A percentile compares a stretch with the other conserved stretches of the same genome.
Evolutionary conservation across 768 basidiomycete species (phyloP).

Genomic region (Rhodotorula sphaerocarpa): DNA sequence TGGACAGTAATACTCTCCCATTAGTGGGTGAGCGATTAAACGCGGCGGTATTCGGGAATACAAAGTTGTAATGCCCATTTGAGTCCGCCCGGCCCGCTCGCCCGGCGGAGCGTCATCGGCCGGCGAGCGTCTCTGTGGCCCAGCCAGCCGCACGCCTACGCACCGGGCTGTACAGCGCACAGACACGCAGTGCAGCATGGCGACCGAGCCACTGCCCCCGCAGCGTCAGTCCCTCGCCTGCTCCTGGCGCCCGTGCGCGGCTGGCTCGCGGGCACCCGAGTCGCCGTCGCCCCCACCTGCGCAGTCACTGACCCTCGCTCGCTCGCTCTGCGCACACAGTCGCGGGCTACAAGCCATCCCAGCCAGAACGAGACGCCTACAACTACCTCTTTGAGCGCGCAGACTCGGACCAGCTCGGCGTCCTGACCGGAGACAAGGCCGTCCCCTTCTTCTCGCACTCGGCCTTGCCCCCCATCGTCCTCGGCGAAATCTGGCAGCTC

Average conservation of each 20-base stretch:
- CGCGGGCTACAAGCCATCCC: slow-evolving; percentile 6
- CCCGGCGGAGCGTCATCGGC: too few relatives aligned
- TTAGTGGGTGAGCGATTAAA: too few relatives aligned
- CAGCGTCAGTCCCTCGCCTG: slow-evolving; percentile 10
- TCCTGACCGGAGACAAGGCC: slow-evolving; percentile 83
- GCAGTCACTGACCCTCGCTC: slow-evolving; percentile 14
- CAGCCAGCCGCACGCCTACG: too few relatives aligned
- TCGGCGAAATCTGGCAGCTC: slow-evolving; percentile 89
- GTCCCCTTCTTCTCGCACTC: slow-evolving; percentile 77
- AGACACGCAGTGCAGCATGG: neutral
- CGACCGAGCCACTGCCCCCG: slow-evolving; percentile 9
- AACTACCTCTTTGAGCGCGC: slow-evolving; percentile 29
- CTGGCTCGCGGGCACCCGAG: too few relatives aligned
- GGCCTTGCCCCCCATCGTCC: slow-evolving; percentile 59
- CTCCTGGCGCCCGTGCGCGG: too few relatives aligned
- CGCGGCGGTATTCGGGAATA: too few relatives aligned
- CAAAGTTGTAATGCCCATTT: too few relatives aligned
- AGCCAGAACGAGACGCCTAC: slow-evolving; percentile 29
- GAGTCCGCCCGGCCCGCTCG: too few relatives aligned
- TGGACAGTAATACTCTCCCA: too few relatives aligned
- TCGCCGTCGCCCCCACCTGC: too few relatives aligned
- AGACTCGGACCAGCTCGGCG: slow-evolving; percentile 70
- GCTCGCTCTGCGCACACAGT: slow-evolving; percentile 8
- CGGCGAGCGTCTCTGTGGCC: too few relatives aligned
- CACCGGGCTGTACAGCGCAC: too few relatives aligned